Percentiles rank a stretch among this genome's conserved stretches.
Evolutionary conservation across 2,329 filamentous ascomycete species (phyloP).

Genomic region (Aspergillus fijiensis): DNA sequence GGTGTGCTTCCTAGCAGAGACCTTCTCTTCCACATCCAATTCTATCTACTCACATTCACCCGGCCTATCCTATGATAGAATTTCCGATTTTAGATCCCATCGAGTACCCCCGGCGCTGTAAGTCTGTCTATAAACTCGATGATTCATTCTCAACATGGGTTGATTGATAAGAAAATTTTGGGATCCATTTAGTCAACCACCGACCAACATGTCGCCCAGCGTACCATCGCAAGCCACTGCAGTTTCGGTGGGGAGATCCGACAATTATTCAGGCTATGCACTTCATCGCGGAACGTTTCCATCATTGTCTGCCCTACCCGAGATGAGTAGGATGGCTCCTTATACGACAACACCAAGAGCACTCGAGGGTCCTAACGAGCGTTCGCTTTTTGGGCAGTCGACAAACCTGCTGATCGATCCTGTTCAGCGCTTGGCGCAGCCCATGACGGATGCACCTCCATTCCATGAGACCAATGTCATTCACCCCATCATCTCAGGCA

Average conservation of each 20-base stretch:
- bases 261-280: conserved; percentile 37
- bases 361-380: conserved; percentile 34
- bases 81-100: conserved; percentile 38
- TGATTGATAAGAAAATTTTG: conserved; percentile 18
- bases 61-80: conserved; percentile 37
- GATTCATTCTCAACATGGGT: neutral
- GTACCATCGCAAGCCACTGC: conserved; percentile 33
- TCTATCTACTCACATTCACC: conserved; percentile 38
- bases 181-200: conserved; percentile 44
- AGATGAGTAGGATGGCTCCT: conserved; percentile 34
- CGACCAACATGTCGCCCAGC: conserved; percentile 46
- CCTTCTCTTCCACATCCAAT: conserved; percentile 33
- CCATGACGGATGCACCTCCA: conserved; percentile 42
- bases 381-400: conserved; percentile 31
- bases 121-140: conserved; percentile 19
- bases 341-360: conserved; percentile 35
- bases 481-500: conserved; percentile 36
- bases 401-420: conserved; percentile 26
- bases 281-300: conserved; percentile 34
- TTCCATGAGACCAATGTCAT: conserved; percentile 43
- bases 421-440: conserved; percentile 28
- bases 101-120: conserved; percentile 41
- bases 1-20: conserved; percentile 28
- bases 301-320: conserved; percentile 32
- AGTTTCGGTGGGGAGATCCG: conserved; percentile 41